Conservation (phyloP, 1,284 basidiomycete genomes). For the Megacollybia platyphylla region DNA sequence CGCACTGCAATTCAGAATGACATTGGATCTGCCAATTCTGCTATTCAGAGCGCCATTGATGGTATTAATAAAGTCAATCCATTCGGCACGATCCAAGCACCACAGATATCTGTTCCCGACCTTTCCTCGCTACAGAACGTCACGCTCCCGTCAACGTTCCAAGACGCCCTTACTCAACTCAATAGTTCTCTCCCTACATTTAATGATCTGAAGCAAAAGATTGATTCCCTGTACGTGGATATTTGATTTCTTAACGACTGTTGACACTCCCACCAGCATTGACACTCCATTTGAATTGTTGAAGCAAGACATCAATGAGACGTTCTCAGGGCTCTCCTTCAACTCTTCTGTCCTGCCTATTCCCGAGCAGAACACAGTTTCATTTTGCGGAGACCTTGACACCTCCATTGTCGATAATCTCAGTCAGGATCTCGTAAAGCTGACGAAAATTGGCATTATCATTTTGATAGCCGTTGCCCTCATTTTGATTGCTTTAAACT, state of each 20-base stretch:
- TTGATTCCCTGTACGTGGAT: slow-evolving; percentile 57
- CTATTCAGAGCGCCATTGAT: slow-evolving; percentile 52
- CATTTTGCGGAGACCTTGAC: slow-evolving; percentile 69
- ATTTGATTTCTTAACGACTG: slow-evolving; percentile 2
- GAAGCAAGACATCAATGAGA: slow-evolving; percentile 80
- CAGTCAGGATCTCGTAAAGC: slow-evolving; percentile 60
- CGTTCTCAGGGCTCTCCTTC: slow-evolving; percentile 60
- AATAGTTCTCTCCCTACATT: slow-evolving; percentile 78
- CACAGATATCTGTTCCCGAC: slow-evolving; percentile 62
- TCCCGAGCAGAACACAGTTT: slow-evolving; percentile 48
- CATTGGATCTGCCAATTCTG: slow-evolving; percentile 54
- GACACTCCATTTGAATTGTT: slow-evolving; percentile 78
- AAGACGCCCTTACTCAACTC: slow-evolving; percentile 58
- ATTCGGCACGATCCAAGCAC: slow-evolving; percentile 52
- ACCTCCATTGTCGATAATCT: slow-evolving; percentile 77
- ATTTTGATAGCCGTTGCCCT: slow-evolving; percentile 54
- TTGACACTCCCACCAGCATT: slow-evolving; percentile 32
- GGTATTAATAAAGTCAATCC: slow-evolving; percentile 64
- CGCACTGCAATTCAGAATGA: slow-evolving; percentile 62
- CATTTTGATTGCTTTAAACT: slow-evolving; percentile 53
- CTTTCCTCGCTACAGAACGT: slow-evolving; percentile 69
- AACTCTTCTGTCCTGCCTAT: slow-evolving; percentile 63
- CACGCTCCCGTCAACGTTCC: slow-evolving; percentile 70
- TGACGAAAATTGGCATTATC: slow-evolving; percentile 66
- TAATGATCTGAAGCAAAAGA: slow-evolving; percentile 57